These are phyloP conservation scores for Hortiboletus flavorubellus DNA, from an alignment of 768 basidiomycete genomes.

Conservation along the genomic window DNA sequence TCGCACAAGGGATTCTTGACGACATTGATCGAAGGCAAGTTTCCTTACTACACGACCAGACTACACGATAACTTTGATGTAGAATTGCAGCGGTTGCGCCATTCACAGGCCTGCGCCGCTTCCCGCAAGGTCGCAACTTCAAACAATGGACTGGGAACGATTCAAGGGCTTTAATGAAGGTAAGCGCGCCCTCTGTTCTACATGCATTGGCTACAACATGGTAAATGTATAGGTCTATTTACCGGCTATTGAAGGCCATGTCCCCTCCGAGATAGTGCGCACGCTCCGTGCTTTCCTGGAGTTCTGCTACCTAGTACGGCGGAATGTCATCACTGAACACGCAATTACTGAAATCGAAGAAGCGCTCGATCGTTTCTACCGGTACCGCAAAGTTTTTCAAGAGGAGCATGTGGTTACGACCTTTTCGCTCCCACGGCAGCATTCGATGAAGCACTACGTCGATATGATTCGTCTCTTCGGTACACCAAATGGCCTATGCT, in stretches of 20 bases:
- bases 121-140: conserved; percentile 30
- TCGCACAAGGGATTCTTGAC: conserved; percentile 18
- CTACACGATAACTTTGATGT: no score
- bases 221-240: no score
- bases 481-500: conserved; percentile 35
- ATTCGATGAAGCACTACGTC: conserved; percentile 30
- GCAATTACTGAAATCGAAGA: conserved; percentile 16
- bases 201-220: no score
- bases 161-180: conserved; percentile 39
- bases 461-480: conserved; percentile 25
- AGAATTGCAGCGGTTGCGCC: conserved; percentile 9
- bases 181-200: background rate
- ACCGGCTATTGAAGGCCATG: conserved; percentile 22
- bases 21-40: conserved; percentile 30
- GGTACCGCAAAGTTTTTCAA: conserved; percentile 16
- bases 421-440: conserved; percentile 31
- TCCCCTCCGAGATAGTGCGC: conserved; percentile 17
- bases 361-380: conserved; percentile 19
- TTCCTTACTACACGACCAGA: background rate
- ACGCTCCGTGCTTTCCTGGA: conserved; percentile 24
- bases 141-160: conserved; percentile 39
- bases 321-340: conserved; percentile 14
- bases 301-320: conserved; percentile 32
- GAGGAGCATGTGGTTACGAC: conserved; percentile 10
- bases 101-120: conserved; percentile 28